phyloP scores from a whole-genome alignment of 1,284 basidiomycete species.

The Rhodotorula sp. region DNA sequence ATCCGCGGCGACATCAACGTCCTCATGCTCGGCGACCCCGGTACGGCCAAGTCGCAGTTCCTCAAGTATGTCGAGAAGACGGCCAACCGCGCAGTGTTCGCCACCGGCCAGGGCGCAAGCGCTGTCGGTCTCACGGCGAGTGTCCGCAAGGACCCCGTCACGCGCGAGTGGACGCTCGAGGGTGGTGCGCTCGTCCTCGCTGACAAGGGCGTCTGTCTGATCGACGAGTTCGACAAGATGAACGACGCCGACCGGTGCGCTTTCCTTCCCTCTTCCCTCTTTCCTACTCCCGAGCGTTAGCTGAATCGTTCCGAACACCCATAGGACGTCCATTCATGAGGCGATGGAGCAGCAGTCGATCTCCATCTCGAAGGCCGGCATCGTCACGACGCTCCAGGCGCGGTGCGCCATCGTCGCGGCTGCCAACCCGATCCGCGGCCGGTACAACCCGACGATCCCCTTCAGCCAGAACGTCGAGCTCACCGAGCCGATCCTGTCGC shows the following conservation, averaged over 20 bases:
- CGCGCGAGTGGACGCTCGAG: constrained; percentile 97
- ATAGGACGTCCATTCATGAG: constrained; percentile 94
- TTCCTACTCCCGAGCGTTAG: neutral
- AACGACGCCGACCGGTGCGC: constrained; percentile 70
- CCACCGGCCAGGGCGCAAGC: constrained; percentile 95
- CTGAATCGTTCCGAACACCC: neutral
- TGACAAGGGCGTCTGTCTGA: constrained; percentile 97
- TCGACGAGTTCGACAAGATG: constrained; percentile 99
- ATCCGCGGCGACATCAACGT: constrained; percentile 98
- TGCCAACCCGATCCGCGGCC: constrained; percentile 92
- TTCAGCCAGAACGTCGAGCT: constrained; percentile 99
- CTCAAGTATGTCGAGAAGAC: constrained; percentile 99
- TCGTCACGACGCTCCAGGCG: constrained; percentile 94
- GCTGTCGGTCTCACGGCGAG: constrained; percentile 98
- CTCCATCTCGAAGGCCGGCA: constrained; percentile 98
- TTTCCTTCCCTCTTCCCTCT: neutral
- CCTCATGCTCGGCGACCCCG: constrained; percentile 92
- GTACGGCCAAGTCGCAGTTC: constrained; percentile 98
- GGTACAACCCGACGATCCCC: constrained; percentile 96
- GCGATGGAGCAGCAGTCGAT: constrained; percentile 99
- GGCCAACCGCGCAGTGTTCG: constrained; percentile 94
- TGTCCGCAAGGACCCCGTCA: constrained; percentile 95
- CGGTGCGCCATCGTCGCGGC: constrained; percentile 97
- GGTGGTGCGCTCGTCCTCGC: constrained; percentile 96
- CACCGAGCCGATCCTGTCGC: constrained; percentile 97